Evolutionary conservation across 139 green algal species (phyloP), one percentile per base, ranked within the genome.

Genomic region (Chlorella sp.): DNA sequence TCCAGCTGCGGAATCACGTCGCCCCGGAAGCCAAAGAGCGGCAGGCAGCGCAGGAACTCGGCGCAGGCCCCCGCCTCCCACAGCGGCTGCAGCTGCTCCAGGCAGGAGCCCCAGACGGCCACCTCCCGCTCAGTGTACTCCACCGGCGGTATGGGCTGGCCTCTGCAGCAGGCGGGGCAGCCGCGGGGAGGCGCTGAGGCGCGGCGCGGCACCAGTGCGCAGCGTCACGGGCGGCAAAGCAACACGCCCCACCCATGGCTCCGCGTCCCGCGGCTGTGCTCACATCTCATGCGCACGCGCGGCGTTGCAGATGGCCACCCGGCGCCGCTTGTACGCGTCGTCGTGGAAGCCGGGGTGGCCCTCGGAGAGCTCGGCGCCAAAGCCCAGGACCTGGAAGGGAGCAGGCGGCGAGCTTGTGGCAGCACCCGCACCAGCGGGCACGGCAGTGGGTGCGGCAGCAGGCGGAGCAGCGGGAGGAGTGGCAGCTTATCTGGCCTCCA

Each of bases 1-100:
- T 94, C 67, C 25, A 97, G 85, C 87, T 97, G 93, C 0, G 93
- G 93, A 12, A 97, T 76, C 27, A 77, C 50, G 40, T 88, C 77
- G 0, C 77, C 69, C 8, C 53, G 77, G 82, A 97, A 97, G n/a
- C 81, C 74, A 63, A 97, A 93, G 38, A 89, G 63, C 2, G 81
- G 76, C 6, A 90, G 78, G 33, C 76, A 77, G 35, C 33, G 33
- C 58, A 87, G 67, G 58, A 84, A 93, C 73, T 90, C 19, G 6
- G 42, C 11, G 38, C 42, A 29, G 53, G 27, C 53, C 15, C 38
- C 23, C 23, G 38, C 62, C 62, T 38, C 65, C 90, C 77, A 90
- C 31, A 98, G 86, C 14, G 73, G 27, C 27, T 63, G 45, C 69
- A 98, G 89, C 84, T 93, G 65, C 8, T 17, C 27, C 70, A 95